Evolutionary conservation across 2,329 filamentous ascomycete genomes (phyloP).

Genomic region (Sporothrix curviconia): DNA sequence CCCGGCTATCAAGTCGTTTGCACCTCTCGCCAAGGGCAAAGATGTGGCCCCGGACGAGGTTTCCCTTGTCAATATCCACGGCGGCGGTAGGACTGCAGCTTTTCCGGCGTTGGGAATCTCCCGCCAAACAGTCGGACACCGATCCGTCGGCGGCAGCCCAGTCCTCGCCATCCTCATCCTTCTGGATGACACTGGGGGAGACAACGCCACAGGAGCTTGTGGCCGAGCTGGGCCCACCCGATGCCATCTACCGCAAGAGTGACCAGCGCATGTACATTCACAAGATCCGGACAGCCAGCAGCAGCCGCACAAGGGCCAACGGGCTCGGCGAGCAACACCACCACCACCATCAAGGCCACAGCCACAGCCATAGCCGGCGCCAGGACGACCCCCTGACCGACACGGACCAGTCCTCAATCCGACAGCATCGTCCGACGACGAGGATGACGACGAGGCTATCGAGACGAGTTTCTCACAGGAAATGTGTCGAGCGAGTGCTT

Average conservation of each 20-base stretch:
- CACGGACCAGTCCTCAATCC: slow-evolving; percentile 68
- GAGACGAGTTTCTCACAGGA: slow-evolving; percentile 47
- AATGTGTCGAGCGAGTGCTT: slow-evolving; percentile 69
- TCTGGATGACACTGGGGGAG: slow-evolving; percentile 71
- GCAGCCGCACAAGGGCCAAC: slow-evolving; percentile 42
- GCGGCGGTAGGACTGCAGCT: slow-evolving; percentile 74
- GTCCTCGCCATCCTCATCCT: slow-evolving; percentile 24
- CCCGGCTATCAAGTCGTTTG: slow-evolving; percentile 65
- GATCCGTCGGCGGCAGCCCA: not conserved
- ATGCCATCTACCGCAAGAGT: slow-evolving; percentile 87
- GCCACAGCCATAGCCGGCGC: slow-evolving; percentile 14
- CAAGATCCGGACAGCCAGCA: slow-evolving; percentile 51
- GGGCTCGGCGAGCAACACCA: slow-evolving; percentile 33
- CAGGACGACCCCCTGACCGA: slow-evolving; percentile 54
- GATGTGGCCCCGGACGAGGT: slow-evolving; percentile 85
- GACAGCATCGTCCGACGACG: slow-evolving; percentile 64
- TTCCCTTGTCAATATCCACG: slow-evolving; percentile 70
- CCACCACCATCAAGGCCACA: not conserved
- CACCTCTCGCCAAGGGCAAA: slow-evolving; percentile 61
- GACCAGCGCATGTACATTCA: slow-evolving; percentile 87
- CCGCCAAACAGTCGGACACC: not conserved
- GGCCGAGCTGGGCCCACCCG: slow-evolving; percentile 83
- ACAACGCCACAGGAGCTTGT: slow-evolving; percentile 90
- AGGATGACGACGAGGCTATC: slow-evolving; percentile 51
- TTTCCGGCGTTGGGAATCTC: slow-evolving; percentile 57